A percentile compares a stretch with the other conserved stretches of the same genome.
Evolutionary conservation across 306 rosid genomes (phyloP).

Genomic region (Vigna unguiculata): DNA sequence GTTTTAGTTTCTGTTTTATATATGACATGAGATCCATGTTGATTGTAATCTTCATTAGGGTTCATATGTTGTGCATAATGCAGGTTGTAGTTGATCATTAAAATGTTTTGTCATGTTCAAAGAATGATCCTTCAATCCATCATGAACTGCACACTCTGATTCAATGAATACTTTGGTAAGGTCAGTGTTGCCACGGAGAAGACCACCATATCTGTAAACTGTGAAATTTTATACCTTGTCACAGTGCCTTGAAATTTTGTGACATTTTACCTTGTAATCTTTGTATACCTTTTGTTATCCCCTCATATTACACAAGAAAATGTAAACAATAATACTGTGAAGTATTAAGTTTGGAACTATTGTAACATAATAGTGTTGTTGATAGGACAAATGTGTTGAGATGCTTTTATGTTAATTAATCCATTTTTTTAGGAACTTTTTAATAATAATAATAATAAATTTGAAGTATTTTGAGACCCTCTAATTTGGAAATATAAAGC

Average conservation of each 20-base stretch:
- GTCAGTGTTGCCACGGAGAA: constrained; percentile 21
- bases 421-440: not conserved
- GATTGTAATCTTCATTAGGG: not conserved
- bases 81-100: constrained; percentile 30
- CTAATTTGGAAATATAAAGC: no score
- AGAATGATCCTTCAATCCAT: constrained; percentile 18
- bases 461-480: not conserved
- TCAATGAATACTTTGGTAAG: constrained; percentile 20
- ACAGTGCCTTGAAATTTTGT: not conserved
- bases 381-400: no score
- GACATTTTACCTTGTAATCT: constrained; percentile 14
- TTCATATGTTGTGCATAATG: constrained; percentile 10
- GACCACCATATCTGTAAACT: constrained; percentile 6
- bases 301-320: not conserved
- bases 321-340: constrained; percentile 1
- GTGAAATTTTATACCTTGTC: constrained; percentile 17
- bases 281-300: not conserved
- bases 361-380: not conserved
- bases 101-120: constrained; percentile 22
- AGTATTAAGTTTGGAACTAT: constrained; percentile 17
- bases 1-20: not conserved
- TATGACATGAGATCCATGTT: constrained; percentile 6
- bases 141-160: constrained; percentile 10
- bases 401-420: not conserved
- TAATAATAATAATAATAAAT: not conserved